These are phyloP conservation scores for Tanacetum coccineum DNA, from an alignment of 129 eudicot genomes.

Conservation along the genomic window DNA sequence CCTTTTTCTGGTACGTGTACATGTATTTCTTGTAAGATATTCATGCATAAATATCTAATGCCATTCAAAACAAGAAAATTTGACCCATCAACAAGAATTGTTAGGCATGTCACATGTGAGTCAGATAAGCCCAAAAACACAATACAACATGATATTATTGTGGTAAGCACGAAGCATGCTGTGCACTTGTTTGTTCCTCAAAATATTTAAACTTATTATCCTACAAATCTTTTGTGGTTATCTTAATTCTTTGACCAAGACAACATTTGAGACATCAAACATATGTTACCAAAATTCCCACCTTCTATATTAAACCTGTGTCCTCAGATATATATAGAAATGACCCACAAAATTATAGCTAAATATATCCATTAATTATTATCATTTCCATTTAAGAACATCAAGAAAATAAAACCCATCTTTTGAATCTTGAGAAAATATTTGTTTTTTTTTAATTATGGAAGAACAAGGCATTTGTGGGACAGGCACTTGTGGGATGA, in stretches of 20 bases:
- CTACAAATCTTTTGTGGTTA: conserved; percentile 20
- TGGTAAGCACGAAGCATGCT: background rate
- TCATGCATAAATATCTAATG: no score
- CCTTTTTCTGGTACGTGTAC: no score
- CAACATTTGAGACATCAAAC: conserved; percentile 22
- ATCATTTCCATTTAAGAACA: conserved; percentile 1
- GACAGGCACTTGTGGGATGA: conserved; percentile 19
- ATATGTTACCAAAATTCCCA: conserved; percentile 13
- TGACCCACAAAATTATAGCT: conserved; percentile 23
- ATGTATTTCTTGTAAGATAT: no score
- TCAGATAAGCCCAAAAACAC: no score
- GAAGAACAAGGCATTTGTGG: conserved; percentile 20
- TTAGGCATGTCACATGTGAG: no score
- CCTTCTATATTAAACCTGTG: conserved; percentile 20
- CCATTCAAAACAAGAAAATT: no score
- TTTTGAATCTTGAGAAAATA: conserved; percentile 9
- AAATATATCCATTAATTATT: conserved; percentile 17
- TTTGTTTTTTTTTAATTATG: conserved; percentile 5
- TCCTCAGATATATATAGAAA: conserved; percentile 25
- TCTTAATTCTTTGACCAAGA: conserved; percentile 10
- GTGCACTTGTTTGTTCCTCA: background rate
- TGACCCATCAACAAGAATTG: no score
- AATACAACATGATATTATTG: no score
- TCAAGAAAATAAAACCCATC: conserved; percentile 3
- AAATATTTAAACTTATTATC: background rate